Evolutionary conservation across 176 grass and related monocot genomes (phyloP).

Genomic region (Lolium perenne): DNA sequence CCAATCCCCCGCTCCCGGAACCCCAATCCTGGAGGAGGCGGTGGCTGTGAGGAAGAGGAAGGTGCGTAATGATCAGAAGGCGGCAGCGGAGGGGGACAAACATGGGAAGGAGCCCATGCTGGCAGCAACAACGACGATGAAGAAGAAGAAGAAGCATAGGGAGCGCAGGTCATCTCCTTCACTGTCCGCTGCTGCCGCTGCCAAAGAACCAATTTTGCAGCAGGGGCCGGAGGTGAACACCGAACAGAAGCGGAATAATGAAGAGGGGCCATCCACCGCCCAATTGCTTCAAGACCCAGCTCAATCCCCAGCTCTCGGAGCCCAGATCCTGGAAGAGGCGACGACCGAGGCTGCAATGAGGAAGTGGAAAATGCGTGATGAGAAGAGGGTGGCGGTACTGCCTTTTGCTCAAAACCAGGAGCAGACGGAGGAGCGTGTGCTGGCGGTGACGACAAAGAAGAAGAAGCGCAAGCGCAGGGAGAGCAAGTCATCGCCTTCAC

Average conservation of each 20-base stretch:
- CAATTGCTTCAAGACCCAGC: not conserved
- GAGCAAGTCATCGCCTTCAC: not conserved
- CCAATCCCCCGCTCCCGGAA: not conserved
- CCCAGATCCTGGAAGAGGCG: not conserved
- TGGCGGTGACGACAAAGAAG: not conserved
- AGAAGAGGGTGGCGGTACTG: not conserved
- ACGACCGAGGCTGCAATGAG: not conserved
- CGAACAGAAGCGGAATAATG: not conserved
- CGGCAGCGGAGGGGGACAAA: not conserved
- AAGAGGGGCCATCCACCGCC: not conserved
- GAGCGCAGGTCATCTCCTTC: not conserved
- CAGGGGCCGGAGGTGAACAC: not conserved
- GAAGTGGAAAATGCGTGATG: too few relatives aligned
- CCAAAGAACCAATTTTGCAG: not conserved
- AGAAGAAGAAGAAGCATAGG: not conserved
- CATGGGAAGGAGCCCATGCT: not conserved
- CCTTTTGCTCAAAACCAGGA: not conserved
- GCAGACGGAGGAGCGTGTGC: not conserved
- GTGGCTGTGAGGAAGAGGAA: not conserved
- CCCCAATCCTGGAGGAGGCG: slow-evolving; percentile 15
- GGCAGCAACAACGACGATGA: too few relatives aligned
- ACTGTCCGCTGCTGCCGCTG: not conserved
- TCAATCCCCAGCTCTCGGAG: not conserved
- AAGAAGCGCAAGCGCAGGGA: not conserved
- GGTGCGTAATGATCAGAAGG: not conserved